Evolutionary conservation across 371 early-diverging fungal genomes (phyloP).

Genomic region (Mucor velutinosus): DNA sequence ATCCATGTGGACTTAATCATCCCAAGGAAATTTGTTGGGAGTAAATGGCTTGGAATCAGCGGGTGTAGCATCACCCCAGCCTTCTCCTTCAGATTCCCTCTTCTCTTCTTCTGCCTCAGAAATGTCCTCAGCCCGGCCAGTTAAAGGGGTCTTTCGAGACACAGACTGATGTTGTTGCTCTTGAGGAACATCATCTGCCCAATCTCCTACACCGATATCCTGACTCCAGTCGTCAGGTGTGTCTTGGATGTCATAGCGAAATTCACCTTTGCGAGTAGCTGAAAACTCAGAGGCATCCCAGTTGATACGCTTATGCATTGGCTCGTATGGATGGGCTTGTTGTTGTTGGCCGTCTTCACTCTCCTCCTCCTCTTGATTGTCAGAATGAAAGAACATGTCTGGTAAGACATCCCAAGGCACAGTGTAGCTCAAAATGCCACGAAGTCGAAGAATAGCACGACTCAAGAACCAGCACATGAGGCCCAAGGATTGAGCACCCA

Average conservation of each 20-base stretch:
- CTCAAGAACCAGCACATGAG: conserved; percentile 97
- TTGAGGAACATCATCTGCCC: neutral
- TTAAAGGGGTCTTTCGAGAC: neutral
- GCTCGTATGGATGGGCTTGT: neutral
- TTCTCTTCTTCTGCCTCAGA: neutral
- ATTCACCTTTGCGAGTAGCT: neutral
- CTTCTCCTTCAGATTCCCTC: neutral
- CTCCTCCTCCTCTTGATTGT: conserved; percentile 82
- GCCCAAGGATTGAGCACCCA: conserved; percentile 98
- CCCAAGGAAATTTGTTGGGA: neutral
- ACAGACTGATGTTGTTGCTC: neutral
- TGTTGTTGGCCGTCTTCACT: neutral
- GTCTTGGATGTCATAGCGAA: neutral
- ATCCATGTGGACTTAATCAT: neutral
- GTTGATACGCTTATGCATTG: neutral
- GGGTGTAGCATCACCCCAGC: neutral
- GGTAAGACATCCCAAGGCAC: conserved; percentile 94
- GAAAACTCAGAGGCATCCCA: neutral
- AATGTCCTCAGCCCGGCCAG: neutral
- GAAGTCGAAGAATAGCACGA: conserved; percentile 97
- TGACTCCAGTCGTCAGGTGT: neutral
- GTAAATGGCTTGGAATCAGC: neutral
- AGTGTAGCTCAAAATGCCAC: conserved; percentile 86
- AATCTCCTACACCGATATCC: neutral
- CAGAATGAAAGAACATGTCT: conserved; percentile 98